phyloP scores from a whole-genome alignment of 2,329 filamentous ascomycete genomes.

The Ophiostoma populinum region DNA sequence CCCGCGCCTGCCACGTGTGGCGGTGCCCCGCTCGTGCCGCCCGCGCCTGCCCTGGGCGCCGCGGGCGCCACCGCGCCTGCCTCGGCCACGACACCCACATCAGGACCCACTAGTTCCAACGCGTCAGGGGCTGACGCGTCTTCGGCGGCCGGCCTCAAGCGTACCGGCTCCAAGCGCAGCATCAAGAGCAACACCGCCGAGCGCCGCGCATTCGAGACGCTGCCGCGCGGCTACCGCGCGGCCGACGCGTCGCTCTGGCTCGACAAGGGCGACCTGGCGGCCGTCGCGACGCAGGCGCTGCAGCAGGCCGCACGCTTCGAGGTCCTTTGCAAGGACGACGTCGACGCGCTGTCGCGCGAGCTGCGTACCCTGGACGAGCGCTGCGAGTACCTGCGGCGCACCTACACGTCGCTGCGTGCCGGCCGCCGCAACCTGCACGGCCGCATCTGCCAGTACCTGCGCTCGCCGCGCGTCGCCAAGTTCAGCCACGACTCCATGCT shows the following conservation, averaged over 20 bases:
- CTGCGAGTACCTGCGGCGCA: conserved; percentile 61
- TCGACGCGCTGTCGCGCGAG: conserved; percentile 51
- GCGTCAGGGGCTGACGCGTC: not conserved
- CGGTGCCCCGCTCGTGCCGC: not conserved
- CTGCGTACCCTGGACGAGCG: conserved; percentile 60
- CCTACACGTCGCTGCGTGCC: conserved; percentile 56
- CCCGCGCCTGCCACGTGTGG: not conserved
- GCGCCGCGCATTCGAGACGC: conserved; percentile 37
- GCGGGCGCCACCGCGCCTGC: not conserved
- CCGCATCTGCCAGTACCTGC: conserved; percentile 61
- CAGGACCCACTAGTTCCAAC: not conserved
- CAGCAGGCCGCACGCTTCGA: conserved; percentile 47
- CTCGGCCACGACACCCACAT: not conserved
- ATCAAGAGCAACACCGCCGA: conserved; percentile 26
- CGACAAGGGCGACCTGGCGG: conserved; percentile 28
- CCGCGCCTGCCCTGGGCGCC: not conserved
- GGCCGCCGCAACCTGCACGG: conserved; percentile 61
- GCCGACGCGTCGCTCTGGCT: conserved; percentile 33
- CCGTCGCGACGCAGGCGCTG: conserved; percentile 41
- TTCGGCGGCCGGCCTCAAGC: conserved; percentile 18
- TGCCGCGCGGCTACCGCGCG: conserved; percentile 41
- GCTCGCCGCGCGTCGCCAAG: conserved; percentile 49
- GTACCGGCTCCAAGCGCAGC: conserved; percentile 25
- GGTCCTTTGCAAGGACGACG: conserved; percentile 43
- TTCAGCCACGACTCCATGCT: conserved; percentile 61